Base-by-base conservation (phyloP, 148 eudicot genomes). In the Amaranthus palmeri region DNA sequence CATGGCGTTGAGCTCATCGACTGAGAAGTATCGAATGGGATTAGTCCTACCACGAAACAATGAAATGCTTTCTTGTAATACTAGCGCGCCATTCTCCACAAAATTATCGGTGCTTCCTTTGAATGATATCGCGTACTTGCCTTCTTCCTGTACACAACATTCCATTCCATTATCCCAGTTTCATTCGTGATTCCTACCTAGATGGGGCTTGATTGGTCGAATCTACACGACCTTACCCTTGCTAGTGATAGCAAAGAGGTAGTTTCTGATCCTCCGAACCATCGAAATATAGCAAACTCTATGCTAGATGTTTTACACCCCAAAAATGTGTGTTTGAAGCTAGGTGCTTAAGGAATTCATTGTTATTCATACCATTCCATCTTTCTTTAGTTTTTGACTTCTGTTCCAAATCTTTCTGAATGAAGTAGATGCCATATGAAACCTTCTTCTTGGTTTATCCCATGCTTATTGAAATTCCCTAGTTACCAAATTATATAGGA, bases 1-100 rank as follows among this genome's bases (percentile, higher is more conserved):
- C 69, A 65, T 10, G 13, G n/a, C 3, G 65, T 70, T 70, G 73
- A 70, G 65, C 63, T 70, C 73, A 17, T 57, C 50, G 10, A 58
- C 14, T 44, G 73, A 70, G 17, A 70, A 58, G 54, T 18, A 45
- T 53, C 65, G 54, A 17, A 57, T 70, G 52, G 52, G 55, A 12
- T 70, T 17, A 3, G 18, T 15, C 17, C 11, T 56, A 46, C 73
- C 73, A 45, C 58, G 49, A 58, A 56, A 70, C 64, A 70, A 58
- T 2, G 45, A 14, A 46, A 70, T 46, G 10, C 53, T 56, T 58
- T 70, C 73, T 54, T 58, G 52, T 44, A 56, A 47, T 46, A 5
- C 60, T 8, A 17, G 4, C 44, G 43, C 49, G 46, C 73, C 73
- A 8, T 70, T 45, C 54, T 18, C 18, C 45, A 70, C 44, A 54